These are phyloP conservation scores for Colletotrichum somersetense DNA, from an alignment of 2,329 filamentous ascomycete species.

Conservation along the genomic window DNA sequence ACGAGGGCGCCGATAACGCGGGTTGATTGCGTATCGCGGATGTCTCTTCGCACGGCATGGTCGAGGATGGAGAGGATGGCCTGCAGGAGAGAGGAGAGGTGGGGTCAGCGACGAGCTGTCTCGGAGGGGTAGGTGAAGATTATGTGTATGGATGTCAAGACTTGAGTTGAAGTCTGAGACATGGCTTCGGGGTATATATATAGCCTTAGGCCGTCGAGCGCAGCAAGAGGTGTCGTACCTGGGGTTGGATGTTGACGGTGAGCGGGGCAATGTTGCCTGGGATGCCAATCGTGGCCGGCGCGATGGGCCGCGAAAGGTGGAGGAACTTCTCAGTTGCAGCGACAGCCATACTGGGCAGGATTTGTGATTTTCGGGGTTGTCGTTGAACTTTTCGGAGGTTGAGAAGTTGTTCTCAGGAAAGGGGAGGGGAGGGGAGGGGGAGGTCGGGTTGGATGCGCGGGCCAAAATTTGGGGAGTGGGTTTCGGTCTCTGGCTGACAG, in stretches of 20 bases:
- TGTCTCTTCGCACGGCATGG: slow-evolving; percentile 91
- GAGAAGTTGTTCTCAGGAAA: slow-evolving; percentile 42
- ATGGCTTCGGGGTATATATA: slow-evolving; percentile 14
- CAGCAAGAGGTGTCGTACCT: slow-evolving; percentile 69
- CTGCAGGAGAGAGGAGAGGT: slow-evolving; percentile 52
- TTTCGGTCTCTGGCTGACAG: slow-evolving; percentile 33
- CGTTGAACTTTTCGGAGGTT: slow-evolving; percentile 19
- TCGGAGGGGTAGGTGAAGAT: neutral
- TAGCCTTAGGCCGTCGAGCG: slow-evolving; percentile 13
- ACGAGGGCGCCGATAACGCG: slow-evolving; percentile 97
- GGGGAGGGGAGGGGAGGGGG: slow-evolving; percentile 37
- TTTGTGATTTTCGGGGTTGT: slow-evolving; percentile 26
- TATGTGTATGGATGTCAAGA: slow-evolving; percentile 9
- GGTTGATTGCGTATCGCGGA: slow-evolving; percentile 82
- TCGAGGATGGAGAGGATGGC: slow-evolving; percentile 85
- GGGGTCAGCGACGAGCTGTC: slow-evolving; percentile 26
- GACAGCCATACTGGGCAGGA: slow-evolving; percentile 79
- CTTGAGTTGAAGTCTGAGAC: slow-evolving; percentile 4
- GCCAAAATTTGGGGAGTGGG: slow-evolving; percentile 45
- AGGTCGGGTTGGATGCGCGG: slow-evolving; percentile 31
- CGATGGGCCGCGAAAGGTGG: slow-evolving; percentile 92
- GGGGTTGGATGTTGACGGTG: slow-evolving; percentile 93
- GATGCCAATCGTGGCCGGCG: slow-evolving; percentile 82
- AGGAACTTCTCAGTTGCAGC: slow-evolving; percentile 84
- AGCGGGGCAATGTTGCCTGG: slow-evolving; percentile 91